A percentile compares a stretch with the other conserved stretches of the same genome.
These are phyloP conservation scores for Pythium sp. DNA, from an alignment of 352 stramenopile genomes.

Conservation along the genomic window DNA sequence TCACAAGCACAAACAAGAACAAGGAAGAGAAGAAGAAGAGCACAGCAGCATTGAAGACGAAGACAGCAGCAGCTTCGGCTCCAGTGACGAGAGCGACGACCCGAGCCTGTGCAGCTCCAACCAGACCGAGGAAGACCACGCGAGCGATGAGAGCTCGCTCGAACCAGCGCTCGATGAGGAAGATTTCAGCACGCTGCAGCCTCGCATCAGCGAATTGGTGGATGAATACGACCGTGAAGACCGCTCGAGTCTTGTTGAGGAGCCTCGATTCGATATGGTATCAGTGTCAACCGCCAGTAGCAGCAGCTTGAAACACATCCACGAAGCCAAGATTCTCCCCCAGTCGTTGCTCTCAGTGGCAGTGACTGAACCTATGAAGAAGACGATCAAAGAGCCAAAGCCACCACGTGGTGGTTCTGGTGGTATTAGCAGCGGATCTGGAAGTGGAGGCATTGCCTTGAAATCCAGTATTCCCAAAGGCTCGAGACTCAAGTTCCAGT, in stretches of 20 bases:
- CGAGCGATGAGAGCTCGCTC: neutral
- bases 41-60: conserved; percentile 17
- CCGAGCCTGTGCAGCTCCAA: conserved; percentile 29
- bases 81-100: conserved; percentile 5
- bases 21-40: conserved; percentile 9
- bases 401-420: conserved; percentile 28
- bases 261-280: neutral
- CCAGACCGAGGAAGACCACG: conserved; percentile 41
- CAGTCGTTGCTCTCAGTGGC: conserved; percentile 24
- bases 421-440: conserved; percentile 11
- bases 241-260: neutral
- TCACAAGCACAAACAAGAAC: conserved; percentile 19
- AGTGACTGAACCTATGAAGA: conserved; percentile 29
- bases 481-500: conserved; percentile 58
- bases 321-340: neutral
- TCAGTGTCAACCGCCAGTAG: neutral
- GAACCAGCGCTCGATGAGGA: conserved; percentile 1
- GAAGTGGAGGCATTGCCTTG: neutral
- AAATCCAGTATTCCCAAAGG: conserved; percentile 8
- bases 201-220: neutral
- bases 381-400: conserved; percentile 41
- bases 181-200: neutral
- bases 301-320: neutral
- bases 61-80: conserved; percentile 16
- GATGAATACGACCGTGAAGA: neutral